Conservation (phyloP, 2,329 filamentous ascomycete species). For the Aspergillus oerlinghausenensis region DNA sequence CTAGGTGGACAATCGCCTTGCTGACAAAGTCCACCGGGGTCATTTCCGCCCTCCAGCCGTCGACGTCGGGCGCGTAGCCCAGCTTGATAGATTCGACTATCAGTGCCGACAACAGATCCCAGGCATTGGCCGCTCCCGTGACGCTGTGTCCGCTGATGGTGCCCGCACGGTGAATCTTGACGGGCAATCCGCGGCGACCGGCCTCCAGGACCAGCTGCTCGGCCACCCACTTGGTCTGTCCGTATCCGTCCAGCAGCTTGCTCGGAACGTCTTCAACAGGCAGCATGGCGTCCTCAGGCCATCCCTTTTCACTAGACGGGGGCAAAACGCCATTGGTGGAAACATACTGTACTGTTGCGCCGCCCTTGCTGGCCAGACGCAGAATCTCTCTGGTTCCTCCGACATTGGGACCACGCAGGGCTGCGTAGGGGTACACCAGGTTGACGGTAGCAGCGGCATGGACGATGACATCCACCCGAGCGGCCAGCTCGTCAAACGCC, state of each 20-base stretch:
- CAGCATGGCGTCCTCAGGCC: conserved; percentile 66
- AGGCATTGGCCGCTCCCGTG: conserved; percentile 71
- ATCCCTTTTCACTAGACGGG: conserved; percentile 59
- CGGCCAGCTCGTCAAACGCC: conserved; percentile 60
- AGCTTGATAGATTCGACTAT: conserved; percentile 73
- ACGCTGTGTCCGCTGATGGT: conserved; percentile 75
- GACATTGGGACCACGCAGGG: conserved; percentile 68
- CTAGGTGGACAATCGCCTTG: conserved; percentile 66
- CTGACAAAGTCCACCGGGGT: conserved; percentile 79
- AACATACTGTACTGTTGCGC: conserved; percentile 71
- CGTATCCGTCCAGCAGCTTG: conserved; percentile 68
- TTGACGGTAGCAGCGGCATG: conserved; percentile 77
- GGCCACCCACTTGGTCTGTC: conserved; percentile 77
- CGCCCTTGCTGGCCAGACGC: conserved; percentile 61
- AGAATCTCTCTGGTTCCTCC: conserved; percentile 73
- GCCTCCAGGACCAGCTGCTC: conserved; percentile 71
- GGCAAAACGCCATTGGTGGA: conserved; percentile 78
- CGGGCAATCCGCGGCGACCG: conserved; percentile 62
- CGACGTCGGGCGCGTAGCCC: conserved; percentile 64
- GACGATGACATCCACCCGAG: conserved; percentile 66
- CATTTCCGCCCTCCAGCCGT: conserved; percentile 77
- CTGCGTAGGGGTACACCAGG: conserved; percentile 75
- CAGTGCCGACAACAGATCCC: conserved; percentile 70
- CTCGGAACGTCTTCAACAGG: conserved; percentile 63
- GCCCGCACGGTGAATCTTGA: conserved; percentile 67